A percentile compares a stretch with the other conserved stretches of the same genome.
Conservation (phyloP, 805 yeast genomes). For the Lipomyces japonicus region DNA sequence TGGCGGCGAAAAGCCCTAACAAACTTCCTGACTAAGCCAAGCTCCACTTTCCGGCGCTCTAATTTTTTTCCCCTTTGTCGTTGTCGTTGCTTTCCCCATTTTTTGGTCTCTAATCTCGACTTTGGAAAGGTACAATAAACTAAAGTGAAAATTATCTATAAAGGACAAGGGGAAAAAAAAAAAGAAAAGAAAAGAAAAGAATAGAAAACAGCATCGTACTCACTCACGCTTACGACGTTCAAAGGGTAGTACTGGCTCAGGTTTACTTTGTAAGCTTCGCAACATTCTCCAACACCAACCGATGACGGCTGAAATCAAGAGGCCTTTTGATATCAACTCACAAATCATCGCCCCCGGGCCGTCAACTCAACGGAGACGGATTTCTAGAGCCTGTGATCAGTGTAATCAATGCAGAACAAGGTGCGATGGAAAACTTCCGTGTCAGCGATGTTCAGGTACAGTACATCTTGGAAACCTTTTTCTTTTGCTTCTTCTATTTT, state of each 20-base stretch:
- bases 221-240: background rate
- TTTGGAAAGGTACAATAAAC: too few relatives aligned
- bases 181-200: background rate
- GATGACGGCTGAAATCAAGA: slow-evolving; percentile 43
- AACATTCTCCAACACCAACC: too few relatives aligned
- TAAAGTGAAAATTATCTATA: too few relatives aligned
- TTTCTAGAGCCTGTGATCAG: slow-evolving; percentile 45
- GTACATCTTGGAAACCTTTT: too few relatives aligned
- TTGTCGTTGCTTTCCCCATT: too few relatives aligned
- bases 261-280: slow-evolving; percentile 63
- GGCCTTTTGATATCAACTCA: slow-evolving; percentile 71
- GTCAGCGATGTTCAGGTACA: slow-evolving; percentile 42
- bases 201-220: background rate
- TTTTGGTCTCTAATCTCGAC: too few relatives aligned
- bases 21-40: too few relatives aligned
- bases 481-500: background rate
- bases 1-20: too few relatives aligned
- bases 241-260: slow-evolving; percentile 60
- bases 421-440: slow-evolving; percentile 48
- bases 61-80: too few relatives aligned
- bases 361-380: slow-evolving; percentile 21
- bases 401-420: slow-evolving; percentile 48
- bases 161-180: background rate
- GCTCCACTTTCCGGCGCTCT: too few relatives aligned
- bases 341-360: slow-evolving; percentile 60